Evolutionary conservation across 306 rosid species (phyloP).

Genomic region (Prinsepia uniflora): DNA sequence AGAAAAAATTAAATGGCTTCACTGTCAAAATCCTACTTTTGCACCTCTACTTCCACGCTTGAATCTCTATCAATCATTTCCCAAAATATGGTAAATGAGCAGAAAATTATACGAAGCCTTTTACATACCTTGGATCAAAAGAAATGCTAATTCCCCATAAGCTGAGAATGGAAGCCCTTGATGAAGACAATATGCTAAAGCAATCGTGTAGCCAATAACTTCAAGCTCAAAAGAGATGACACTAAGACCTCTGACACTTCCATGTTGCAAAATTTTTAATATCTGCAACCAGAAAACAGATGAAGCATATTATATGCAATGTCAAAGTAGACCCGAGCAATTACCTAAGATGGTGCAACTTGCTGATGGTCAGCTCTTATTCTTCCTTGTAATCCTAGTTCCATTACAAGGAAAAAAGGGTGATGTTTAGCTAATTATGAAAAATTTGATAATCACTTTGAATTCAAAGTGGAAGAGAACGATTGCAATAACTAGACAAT

Average conservation of each 20-base stretch:
- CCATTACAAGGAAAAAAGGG: not conserved
- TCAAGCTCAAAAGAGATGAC: slow-evolving; percentile 81
- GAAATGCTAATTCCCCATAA: slow-evolving; percentile 82
- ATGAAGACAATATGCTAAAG: slow-evolving; percentile 87
- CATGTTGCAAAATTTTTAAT: slow-evolving; percentile 59
- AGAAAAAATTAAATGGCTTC: not conserved
- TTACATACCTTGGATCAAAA: slow-evolving; percentile 71
- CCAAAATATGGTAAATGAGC: not conserved
- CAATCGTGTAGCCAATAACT: slow-evolving; percentile 79
- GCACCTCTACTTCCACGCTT: not conserved
- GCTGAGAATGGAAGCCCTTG: slow-evolving; percentile 94
- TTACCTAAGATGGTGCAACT: not conserved
- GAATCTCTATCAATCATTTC: not conserved
- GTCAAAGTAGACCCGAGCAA: not conserved
- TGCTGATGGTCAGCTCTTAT: too few relatives aligned
- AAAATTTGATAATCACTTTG: not conserved
- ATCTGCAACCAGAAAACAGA: slow-evolving; percentile 43
- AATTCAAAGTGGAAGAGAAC: not conserved
- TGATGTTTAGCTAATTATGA: not conserved
- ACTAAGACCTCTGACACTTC: slow-evolving; percentile 86
- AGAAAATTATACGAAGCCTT: slow-evolving; percentile 2
- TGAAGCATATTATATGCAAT: not conserved
- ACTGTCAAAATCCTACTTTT: not conserved
- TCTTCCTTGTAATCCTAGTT: not conserved
- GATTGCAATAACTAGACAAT: not conserved